Evolutionary conservation across 345 rosid species (phyloP).

Genomic region (Leavenworthia alabamica): DNA sequence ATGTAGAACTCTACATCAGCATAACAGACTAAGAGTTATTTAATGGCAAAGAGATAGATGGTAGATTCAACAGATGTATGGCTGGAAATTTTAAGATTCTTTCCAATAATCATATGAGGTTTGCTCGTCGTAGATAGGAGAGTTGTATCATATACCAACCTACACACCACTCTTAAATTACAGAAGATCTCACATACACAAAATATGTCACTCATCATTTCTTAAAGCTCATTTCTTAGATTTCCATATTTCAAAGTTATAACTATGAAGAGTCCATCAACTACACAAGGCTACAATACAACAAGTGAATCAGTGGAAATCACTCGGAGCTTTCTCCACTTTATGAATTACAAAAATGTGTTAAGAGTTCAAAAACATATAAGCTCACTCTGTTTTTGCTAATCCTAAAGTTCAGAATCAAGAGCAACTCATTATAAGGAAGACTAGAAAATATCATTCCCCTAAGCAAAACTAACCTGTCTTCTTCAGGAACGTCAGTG

Average conservation of each 20-base stretch:
- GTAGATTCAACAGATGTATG: too few relatives aligned
- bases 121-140: background rate
- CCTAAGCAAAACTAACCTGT: constrained; percentile 47
- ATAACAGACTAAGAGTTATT: background rate
- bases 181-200: background rate
- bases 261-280: background rate
- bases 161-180: background rate
- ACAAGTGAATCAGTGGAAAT: too few relatives aligned
- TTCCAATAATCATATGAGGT: background rate
- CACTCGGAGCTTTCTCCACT: background rate
- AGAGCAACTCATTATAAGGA: background rate
- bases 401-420: background rate
- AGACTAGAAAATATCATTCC: background rate
- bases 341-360: background rate
- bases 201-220: background rate
- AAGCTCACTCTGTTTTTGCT: background rate
- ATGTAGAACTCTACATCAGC: background rate
- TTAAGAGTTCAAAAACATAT: background rate
- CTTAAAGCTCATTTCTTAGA: too few relatives aligned
- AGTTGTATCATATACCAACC: background rate
- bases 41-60: too few relatives aligned
- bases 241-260: too few relatives aligned
- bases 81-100: too few relatives aligned
- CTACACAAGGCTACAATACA: too few relatives aligned
- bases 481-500: constrained; percentile 84